phyloP scores from a whole-genome alignment of 2,329 filamentous ascomycete genomes.

The Aspergillus transmontanensis region DNA sequence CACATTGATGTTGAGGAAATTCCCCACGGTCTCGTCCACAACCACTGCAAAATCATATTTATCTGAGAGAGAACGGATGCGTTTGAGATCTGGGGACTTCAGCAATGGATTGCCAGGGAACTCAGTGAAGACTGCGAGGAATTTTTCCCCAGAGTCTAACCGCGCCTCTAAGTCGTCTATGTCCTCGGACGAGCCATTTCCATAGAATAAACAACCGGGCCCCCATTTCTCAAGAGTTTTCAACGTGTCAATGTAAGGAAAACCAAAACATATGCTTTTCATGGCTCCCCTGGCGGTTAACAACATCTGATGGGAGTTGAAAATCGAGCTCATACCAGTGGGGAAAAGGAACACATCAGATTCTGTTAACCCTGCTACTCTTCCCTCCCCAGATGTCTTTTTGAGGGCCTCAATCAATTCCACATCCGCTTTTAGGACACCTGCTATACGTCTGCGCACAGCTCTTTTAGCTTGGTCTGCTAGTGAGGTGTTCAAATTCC shows the following conservation, averaged over 20 bases:
- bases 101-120: slow-evolving; percentile 93
- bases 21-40: slow-evolving; percentile 94
- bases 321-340: slow-evolving; percentile 94
- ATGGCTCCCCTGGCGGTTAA: slow-evolving; percentile 63
- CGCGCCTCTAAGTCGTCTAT: slow-evolving; percentile 79
- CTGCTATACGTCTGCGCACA: slow-evolving; percentile 84
- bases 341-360: slow-evolving; percentile 89
- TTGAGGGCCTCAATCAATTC: slow-evolving; percentile 65
- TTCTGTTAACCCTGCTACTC: slow-evolving; percentile 66
- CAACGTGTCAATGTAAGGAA: slow-evolving; percentile 94
- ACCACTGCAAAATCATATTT: slow-evolving; percentile 86
- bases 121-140: slow-evolving; percentile 86
- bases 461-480: slow-evolving; percentile 82
- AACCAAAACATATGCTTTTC: slow-evolving; percentile 91
- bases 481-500: slow-evolving; percentile 80
- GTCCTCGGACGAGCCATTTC: slow-evolving; percentile 73
- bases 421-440: slow-evolving; percentile 73
- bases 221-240: slow-evolving; percentile 96
- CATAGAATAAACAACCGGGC: slow-evolving; percentile 85
- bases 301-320: slow-evolving; percentile 77
- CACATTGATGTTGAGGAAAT: slow-evolving; percentile 93
- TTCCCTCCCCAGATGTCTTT: slow-evolving; percentile 35
- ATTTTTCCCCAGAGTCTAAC: slow-evolving; percentile 71
- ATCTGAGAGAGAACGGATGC: slow-evolving; percentile 80
- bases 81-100: slow-evolving; percentile 76